A percentile compares a stretch with the other conserved stretches of the same genome.
Evolutionary conservation across 257 asterid species (phyloP).

Genomic region (Primulina tabacum): DNA sequence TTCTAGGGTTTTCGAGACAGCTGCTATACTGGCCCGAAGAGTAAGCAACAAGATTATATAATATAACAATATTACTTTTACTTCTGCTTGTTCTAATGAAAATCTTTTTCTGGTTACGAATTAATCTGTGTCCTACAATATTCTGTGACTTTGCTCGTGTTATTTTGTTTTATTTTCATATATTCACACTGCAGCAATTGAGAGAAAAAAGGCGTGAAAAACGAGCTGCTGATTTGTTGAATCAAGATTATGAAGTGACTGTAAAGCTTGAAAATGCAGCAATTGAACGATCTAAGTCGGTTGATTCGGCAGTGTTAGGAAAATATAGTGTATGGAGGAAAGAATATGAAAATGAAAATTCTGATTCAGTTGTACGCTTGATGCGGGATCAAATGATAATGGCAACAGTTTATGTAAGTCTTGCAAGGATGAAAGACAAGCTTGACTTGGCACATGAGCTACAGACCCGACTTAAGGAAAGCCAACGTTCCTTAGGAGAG

Average conservation of each 20-base stretch:
- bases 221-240: slow-evolving; percentile 78
- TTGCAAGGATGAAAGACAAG: slow-evolving; percentile 74
- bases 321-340: slow-evolving; percentile 96
- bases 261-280: slow-evolving; percentile 93
- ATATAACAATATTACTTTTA: slow-evolving; percentile 2
- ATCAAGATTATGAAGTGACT: slow-evolving; percentile 78
- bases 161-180: slow-evolving; percentile 3
- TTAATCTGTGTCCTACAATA: slow-evolving; percentile 13
- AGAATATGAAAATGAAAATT: slow-evolving; percentile 84
- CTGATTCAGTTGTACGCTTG: slow-evolving; percentile 85
- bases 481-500: slow-evolving; percentile 92
- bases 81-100: neutral
- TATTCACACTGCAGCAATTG: slow-evolving; percentile 65
- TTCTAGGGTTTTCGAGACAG: slow-evolving; percentile 51
- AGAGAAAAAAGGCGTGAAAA: slow-evolving; percentile 76
- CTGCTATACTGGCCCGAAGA: slow-evolving; percentile 63
- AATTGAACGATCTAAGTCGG: slow-evolving; percentile 88
- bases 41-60: slow-evolving; percentile 40
- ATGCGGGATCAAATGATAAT: slow-evolving; percentile 95
- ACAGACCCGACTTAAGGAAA: slow-evolving; percentile 81
- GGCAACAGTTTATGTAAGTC: slow-evolving; percentile 89
- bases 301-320: slow-evolving; percentile 92
- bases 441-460: slow-evolving; percentile 69
- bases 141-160: neutral
- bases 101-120: neutral